These are phyloP conservation scores for Tephrocybe sp. DNA, from an alignment of 768 basidiomycete species.

Conservation along the genomic window DNA sequence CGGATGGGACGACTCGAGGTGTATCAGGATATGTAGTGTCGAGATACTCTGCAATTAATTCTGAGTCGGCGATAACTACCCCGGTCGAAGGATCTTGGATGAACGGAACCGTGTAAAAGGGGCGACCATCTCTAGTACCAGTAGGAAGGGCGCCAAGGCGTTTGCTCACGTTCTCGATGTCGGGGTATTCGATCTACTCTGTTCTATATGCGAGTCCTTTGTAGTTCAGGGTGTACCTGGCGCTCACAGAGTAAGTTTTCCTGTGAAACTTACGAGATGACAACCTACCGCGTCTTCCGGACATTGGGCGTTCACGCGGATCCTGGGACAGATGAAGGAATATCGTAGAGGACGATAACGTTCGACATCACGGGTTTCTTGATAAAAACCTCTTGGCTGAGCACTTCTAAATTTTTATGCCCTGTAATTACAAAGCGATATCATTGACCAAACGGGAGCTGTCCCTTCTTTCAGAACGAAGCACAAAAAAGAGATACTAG, in stretches of 20 bases:
- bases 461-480: no score
- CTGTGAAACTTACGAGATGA: not conserved
- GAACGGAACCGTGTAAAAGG: conserved; percentile 37
- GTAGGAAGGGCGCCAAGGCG: conserved; percentile 32
- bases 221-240: conserved; percentile 22
- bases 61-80: conserved; percentile 32
- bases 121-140: conserved; percentile 24
- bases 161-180: conserved; percentile 33
- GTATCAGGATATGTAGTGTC: conserved; percentile 37
- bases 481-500: no score
- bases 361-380: no score
- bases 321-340: conserved; percentile 30
- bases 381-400: no score
- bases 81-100: conserved; percentile 37
- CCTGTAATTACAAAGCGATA: no score
- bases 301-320: conserved; percentile 45
- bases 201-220: conserved; percentile 37
- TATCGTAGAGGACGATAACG: conserved; percentile 42
- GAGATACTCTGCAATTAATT: conserved; percentile 40
- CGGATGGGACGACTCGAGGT: conserved; percentile 29
- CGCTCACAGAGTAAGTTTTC: not conserved
- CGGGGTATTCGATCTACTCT: conserved; percentile 38
- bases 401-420: no score
- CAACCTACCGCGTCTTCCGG: conserved; percentile 40
- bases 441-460: no score